Evolutionary conservation across 805 yeast genomes (phyloP).

Genomic region (Metschnikowia orientalis): DNA sequence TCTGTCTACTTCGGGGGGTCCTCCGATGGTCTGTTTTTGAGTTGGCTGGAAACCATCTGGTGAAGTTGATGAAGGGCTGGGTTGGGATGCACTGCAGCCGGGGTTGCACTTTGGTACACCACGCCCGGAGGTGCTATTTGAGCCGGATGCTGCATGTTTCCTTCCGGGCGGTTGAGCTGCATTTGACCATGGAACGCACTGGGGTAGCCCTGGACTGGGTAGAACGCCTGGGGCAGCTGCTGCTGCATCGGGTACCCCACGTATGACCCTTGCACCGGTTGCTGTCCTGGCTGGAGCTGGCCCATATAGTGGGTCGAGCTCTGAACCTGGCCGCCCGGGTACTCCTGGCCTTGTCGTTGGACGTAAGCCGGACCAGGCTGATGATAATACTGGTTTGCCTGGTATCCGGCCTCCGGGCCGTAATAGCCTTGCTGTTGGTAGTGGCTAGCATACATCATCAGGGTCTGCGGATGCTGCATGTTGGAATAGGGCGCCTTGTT

Average conservation of each 20-base stretch:
- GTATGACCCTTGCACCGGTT: constrained; percentile 1
- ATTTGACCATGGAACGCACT: constrained; percentile 6
- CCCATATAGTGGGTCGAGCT: no score
- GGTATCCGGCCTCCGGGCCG: no score
- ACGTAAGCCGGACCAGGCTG: no score
- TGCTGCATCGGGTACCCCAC: constrained; percentile 1
- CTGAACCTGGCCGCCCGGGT: no score
- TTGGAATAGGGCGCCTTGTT: no score
- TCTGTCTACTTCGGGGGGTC: not conserved
- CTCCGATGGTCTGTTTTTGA: constrained; percentile 5
- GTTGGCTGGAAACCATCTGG: constrained; percentile 16
- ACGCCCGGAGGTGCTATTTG: constrained; percentile 12
- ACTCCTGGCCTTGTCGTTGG: no score
- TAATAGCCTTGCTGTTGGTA: no score
- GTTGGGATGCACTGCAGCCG: constrained; percentile 2
- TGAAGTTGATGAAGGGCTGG: constrained; percentile 17
- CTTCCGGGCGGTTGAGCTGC: not conserved
- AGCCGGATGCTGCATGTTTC: not conserved
- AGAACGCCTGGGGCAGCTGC: constrained; percentile 2
- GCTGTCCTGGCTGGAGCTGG: no score
- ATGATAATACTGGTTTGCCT: no score
- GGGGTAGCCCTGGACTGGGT: constrained; percentile 1
- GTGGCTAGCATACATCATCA: no score
- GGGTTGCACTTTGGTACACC: not conserved
- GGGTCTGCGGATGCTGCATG: no score